phyloP scores from a whole-genome alignment of 2,329 filamentous ascomycete species.

The Thermochaetoides dissita region DNA sequence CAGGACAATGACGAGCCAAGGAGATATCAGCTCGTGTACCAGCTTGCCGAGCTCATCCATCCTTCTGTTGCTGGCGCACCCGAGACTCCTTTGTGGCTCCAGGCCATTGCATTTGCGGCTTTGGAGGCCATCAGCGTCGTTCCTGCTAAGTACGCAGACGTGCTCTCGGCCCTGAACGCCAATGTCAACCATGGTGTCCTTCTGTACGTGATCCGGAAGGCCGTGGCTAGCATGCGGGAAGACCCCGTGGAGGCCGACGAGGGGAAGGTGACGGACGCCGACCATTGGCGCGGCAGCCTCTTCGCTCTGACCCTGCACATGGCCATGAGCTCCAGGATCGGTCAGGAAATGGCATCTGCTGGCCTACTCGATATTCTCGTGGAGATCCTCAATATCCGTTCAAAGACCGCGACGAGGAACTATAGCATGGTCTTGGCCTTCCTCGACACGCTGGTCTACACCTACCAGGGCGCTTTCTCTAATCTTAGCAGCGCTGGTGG shows the following conservation, averaged over 20 bases:
- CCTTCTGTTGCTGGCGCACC: constrained; percentile 57
- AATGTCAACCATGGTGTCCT: constrained; percentile 94
- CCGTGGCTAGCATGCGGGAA: constrained; percentile 64
- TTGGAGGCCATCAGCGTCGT: constrained; percentile 78
- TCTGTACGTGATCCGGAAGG: constrained; percentile 83
- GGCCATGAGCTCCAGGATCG: constrained; percentile 59
- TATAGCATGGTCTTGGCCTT: constrained; percentile 77
- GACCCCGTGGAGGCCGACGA: constrained; percentile 39
- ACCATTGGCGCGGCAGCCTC: constrained; percentile 81
- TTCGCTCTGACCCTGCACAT: constrained; percentile 80
- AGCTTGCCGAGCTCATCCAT: constrained; percentile 82
- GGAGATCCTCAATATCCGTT: constrained; percentile 74
- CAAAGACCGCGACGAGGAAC: constrained; percentile 65
- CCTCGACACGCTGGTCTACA: constrained; percentile 76
- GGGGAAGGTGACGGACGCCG: constrained; percentile 50
- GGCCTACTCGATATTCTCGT: constrained; percentile 82
- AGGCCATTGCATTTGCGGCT: constrained; percentile 67
- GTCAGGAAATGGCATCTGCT: constrained; percentile 72
- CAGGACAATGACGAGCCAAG: constrained; percentile 83
- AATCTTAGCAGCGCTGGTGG: constrained; percentile 70
- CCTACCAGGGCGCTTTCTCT: constrained; percentile 70
- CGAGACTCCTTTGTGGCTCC: constrained; percentile 59
- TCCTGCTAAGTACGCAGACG: constrained; percentile 62
- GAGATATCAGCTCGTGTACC: constrained; percentile 77
- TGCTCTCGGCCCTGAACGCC: constrained; percentile 80